Conservation (phyloP, 1,284 basidiomycete genomes). For the Pascua sp. region DNA sequence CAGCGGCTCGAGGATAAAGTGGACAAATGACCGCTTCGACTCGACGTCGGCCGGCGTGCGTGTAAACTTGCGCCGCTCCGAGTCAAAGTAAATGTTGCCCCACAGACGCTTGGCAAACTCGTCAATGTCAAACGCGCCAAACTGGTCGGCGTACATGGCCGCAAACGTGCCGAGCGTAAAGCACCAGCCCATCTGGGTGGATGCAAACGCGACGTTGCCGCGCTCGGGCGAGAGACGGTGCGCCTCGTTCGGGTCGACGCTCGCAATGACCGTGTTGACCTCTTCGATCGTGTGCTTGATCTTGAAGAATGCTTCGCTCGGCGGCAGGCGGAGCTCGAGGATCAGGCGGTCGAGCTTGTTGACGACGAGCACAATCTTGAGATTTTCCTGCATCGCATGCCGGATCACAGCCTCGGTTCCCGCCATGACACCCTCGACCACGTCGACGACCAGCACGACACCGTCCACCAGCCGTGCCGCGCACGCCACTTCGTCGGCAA, state of each 20-base stretch:
- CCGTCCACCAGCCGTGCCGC: slow-evolving; percentile 88
- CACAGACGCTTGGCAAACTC: slow-evolving; percentile 79
- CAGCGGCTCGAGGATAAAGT: slow-evolving; percentile 93
- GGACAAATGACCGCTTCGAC: slow-evolving; percentile 81
- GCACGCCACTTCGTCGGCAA: slow-evolving; percentile 91
- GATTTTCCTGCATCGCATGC: slow-evolving; percentile 78
- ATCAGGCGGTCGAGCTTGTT: slow-evolving; percentile 99
- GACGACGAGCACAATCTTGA: slow-evolving; percentile 89
- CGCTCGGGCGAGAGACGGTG: slow-evolving; percentile 85
- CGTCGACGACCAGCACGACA: slow-evolving; percentile 89
- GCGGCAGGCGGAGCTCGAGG: slow-evolving; percentile 91
- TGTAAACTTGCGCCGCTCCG: slow-evolving; percentile 77
- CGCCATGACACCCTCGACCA: slow-evolving; percentile 92
- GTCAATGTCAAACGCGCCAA: slow-evolving; percentile 53
- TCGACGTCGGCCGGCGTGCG: slow-evolving; percentile 79
- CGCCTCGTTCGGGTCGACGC: slow-evolving; percentile 81
- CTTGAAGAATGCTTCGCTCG: slow-evolving; percentile 96
- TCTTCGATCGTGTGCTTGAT: slow-evolving; percentile 99
- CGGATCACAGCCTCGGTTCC: slow-evolving; percentile 81
- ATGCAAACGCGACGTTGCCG: slow-evolving; percentile 96
- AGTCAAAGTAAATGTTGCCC: slow-evolving; percentile 96
- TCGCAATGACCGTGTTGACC: slow-evolving; percentile 91
- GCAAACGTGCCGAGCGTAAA: slow-evolving; percentile 94
- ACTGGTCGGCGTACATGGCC: slow-evolving; percentile 92
- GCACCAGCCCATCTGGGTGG: slow-evolving; percentile 95